Percentiles rank a stretch among this genome's conserved stretches.
These are phyloP conservation scores for Flueggea neowawraea DNA, from an alignment of 441 rosid species.

Conservation along the genomic window DNA sequence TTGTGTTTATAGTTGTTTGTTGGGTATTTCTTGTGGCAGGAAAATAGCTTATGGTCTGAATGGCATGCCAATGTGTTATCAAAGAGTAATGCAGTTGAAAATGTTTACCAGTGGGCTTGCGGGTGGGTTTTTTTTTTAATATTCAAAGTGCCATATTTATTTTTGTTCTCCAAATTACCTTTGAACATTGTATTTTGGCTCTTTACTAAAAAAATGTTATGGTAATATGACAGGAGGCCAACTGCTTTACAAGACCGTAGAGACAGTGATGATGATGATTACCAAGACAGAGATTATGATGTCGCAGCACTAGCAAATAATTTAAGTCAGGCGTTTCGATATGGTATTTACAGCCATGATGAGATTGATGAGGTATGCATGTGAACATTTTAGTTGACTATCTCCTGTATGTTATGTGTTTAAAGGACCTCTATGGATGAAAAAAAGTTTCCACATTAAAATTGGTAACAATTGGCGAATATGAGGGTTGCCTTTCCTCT, in stretches of 20 bases:
- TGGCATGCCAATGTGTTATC: slow-evolving; percentile 77
- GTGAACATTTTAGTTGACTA: slow-evolving; percentile 8
- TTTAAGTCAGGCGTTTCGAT: slow-evolving; percentile 88
- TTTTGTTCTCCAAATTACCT: not conserved
- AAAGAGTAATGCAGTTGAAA: slow-evolving; percentile 84
- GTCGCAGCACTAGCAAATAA: slow-evolving; percentile 96
- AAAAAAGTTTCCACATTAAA: not conserved
- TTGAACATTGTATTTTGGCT: not conserved
- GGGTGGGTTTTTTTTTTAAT: slow-evolving; percentile 55
- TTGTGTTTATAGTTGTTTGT: not conserved
- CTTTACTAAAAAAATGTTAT: not conserved
- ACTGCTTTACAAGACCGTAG: slow-evolving; percentile 84
- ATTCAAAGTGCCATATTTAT: not conserved
- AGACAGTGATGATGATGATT: slow-evolving; percentile 97
- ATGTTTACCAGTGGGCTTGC: slow-evolving; percentile 91
- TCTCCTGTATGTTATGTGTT: not conserved
- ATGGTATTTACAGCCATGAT: slow-evolving; percentile 79
- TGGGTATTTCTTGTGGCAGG: slow-evolving; percentile 42
- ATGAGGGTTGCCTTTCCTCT: too few species aligned
- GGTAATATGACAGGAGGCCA: slow-evolving; percentile 64
- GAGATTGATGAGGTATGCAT: slow-evolving; percentile 75
- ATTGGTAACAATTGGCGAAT: too few species aligned
- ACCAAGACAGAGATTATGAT: slow-evolving; percentile 94
- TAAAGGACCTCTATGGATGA: not conserved
- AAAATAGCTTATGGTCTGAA: slow-evolving; percentile 65